phyloP scores from a whole-genome alignment of 805 yeast genomes.

The Candida railenensis region DNA sequence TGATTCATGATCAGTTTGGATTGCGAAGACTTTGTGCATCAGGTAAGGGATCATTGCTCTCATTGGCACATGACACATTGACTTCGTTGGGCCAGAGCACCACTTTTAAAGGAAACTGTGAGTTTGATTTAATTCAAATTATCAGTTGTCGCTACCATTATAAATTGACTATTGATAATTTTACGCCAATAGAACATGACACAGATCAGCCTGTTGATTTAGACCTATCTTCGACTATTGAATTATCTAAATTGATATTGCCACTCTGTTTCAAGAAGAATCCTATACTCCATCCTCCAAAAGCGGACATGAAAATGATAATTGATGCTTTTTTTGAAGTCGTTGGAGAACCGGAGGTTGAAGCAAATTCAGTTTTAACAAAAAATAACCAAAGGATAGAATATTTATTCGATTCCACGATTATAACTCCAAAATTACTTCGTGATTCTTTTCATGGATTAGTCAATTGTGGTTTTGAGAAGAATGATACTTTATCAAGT shows the following conservation, averaged over 20 bases:
- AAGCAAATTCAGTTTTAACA: slow-evolving; percentile 39
- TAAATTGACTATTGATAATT: slow-evolving; percentile 54
- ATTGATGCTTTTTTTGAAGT: slow-evolving; percentile 72
- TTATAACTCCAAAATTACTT: slow-evolving; percentile 44
- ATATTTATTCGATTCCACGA: slow-evolving; percentile 44
- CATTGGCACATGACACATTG: slow-evolving; percentile 55
- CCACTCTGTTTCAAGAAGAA: slow-evolving; percentile 56
- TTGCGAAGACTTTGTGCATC: slow-evolving; percentile 64
- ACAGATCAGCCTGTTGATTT: slow-evolving; percentile 28
- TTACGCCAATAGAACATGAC: slow-evolving; percentile 66
- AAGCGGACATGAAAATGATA: slow-evolving; percentile 69
- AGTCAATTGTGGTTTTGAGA: slow-evolving; percentile 27
- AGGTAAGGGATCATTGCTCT: slow-evolving; percentile 60
- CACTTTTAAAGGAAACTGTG: slow-evolving; percentile 38
- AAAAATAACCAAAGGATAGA: slow-evolving; percentile 48
- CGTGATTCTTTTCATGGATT: slow-evolving; percentile 55
- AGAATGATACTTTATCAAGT: not conserved
- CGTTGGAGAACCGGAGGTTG: slow-evolving; percentile 61
- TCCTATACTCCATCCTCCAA: slow-evolving; percentile 57
- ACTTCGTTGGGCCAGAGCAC: slow-evolving; percentile 34
- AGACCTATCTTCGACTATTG: slow-evolving; percentile 27
- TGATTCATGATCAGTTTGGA: slow-evolving; percentile 74
- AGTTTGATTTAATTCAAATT: slow-evolving; percentile 72
- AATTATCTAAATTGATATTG: slow-evolving; percentile 50
- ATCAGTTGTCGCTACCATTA: slow-evolving; percentile 78